phyloP scores from a whole-genome alignment of 352 stramenopile genomes.

The Pythium dissimile region DNA sequence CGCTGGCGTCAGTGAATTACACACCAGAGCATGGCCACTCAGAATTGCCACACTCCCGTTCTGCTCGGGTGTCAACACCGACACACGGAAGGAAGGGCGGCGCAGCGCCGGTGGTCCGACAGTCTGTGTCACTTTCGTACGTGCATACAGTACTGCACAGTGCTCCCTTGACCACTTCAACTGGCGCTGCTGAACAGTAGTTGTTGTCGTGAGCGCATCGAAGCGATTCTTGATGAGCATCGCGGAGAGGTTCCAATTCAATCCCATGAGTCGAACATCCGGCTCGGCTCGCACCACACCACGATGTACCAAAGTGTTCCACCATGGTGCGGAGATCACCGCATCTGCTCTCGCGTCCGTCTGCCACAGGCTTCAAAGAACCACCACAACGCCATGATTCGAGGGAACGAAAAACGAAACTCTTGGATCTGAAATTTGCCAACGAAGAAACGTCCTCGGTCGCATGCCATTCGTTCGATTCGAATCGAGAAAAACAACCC shows the following conservation, averaged over 20 bases:
- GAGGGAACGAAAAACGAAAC: background rate
- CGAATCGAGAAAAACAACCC: background rate
- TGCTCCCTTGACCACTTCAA: too few species aligned
- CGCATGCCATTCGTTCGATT: background rate
- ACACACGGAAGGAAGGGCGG: background rate
- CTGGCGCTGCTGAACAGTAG: too few species aligned
- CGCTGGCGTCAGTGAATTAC: constrained; percentile 26
- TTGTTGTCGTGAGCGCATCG: background rate
- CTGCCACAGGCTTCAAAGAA: background rate
- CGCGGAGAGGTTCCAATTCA: too few species aligned
- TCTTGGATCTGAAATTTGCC: background rate
- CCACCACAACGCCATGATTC: background rate
- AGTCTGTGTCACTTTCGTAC: background rate
- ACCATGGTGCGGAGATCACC: background rate
- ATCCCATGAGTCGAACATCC: too few species aligned
- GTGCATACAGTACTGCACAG: too few species aligned
- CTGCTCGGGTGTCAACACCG: background rate
- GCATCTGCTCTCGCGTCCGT: background rate
- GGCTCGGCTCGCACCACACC: too few species aligned
- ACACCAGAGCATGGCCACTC: constrained; percentile 2
- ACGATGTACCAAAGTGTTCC: background rate
- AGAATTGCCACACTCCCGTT: too few species aligned
- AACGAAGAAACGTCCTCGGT: background rate
- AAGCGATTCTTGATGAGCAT: too few species aligned
- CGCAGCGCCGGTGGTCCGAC: background rate